phyloP scores from a whole-genome alignment of 2,329 filamentous ascomycete genomes.

The Xylariaceae sp. region DNA sequence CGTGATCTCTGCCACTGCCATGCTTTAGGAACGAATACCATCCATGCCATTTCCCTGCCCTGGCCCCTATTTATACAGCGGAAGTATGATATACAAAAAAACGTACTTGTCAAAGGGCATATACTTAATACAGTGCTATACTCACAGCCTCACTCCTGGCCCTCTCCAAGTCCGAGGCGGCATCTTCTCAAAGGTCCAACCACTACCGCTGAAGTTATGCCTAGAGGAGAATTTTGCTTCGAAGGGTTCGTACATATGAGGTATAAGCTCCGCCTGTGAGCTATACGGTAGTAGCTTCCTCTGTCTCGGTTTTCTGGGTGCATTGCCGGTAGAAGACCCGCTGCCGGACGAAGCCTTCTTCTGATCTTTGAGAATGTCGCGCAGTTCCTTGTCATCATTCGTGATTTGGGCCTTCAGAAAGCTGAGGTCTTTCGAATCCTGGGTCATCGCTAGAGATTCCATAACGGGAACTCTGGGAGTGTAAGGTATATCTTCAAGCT shows the following conservation, averaged over 20 bases:
- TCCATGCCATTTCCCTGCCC: conserved; percentile 3
- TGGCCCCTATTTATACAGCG: neutral
- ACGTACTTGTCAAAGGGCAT: neutral
- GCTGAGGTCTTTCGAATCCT: conserved; percentile 53
- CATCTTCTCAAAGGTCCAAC: conserved; percentile 38
- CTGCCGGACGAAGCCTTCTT: conserved; percentile 44
- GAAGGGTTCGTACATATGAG: conserved; percentile 46
- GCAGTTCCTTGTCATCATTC: conserved; percentile 73
- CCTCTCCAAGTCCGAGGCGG: conserved; percentile 21
- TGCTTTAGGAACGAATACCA: conserved; percentile 3
- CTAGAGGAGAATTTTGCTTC: conserved; percentile 45
- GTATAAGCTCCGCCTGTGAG: conserved; percentile 45
- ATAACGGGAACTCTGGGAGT: conserved; percentile 78
- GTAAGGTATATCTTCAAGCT: conserved; percentile 69
- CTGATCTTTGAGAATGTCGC: conserved; percentile 69
- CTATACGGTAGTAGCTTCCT: conserved; percentile 46
- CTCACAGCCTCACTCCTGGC: conserved; percentile 14
- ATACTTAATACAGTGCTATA: conserved; percentile 7
- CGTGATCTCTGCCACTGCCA: neutral
- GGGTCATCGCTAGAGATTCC: conserved; percentile 65
- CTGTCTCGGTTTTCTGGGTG: conserved; percentile 28
- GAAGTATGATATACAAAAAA: conserved; percentile 16
- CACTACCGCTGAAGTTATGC: conserved; percentile 13
- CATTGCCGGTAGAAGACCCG: conserved; percentile 4
- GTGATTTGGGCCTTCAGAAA: conserved; percentile 89